Evolutionary conservation across 768 basidiomycete genomes (phyloP).

Genomic region (Naganishia onofrii): DNA sequence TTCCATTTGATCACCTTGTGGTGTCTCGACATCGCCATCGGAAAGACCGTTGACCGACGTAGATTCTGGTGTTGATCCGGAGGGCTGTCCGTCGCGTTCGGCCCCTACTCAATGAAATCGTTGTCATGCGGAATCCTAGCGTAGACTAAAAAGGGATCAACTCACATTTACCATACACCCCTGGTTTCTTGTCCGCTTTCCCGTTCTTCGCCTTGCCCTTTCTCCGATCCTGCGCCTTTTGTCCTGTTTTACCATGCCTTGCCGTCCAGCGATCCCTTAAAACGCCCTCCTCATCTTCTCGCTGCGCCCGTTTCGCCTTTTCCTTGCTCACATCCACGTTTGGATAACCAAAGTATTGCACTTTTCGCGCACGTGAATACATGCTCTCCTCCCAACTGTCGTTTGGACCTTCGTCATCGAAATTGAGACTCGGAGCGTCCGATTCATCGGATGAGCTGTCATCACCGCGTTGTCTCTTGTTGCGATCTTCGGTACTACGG

Average conservation of each 20-base stretch:
- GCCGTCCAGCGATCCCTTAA: conserved; percentile 65
- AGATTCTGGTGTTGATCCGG: neutral
- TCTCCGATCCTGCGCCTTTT: conserved; percentile 34
- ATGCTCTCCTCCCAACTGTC: conserved; percentile 64
- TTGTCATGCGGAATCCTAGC: neutral
- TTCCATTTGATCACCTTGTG: conserved; percentile 29
- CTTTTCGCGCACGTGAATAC: conserved; percentile 70
- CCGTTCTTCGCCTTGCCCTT: conserved; percentile 61
- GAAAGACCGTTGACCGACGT: conserved; percentile 12
- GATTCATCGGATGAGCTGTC: conserved; percentile 53
- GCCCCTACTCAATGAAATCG: conserved; percentile 8
- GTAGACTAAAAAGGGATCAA: neutral
- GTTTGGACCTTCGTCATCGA: conserved; percentile 65
- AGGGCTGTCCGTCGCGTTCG: neutral
- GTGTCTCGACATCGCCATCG: conserved; percentile 11
- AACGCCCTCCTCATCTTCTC: conserved; percentile 83
- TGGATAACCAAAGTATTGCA: conserved; percentile 87
- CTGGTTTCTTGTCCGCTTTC: conserved; percentile 33
- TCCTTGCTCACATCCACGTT: conserved; percentile 83
- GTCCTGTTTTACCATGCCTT: conserved; percentile 59
- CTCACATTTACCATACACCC: conserved; percentile 31
- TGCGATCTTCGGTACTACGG: conserved; percentile 32
- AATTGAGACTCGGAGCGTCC: conserved; percentile 57
- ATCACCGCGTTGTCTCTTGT: conserved; percentile 29
- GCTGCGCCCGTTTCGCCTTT: conserved; percentile 62